phyloP scores from a whole-genome alignment of 2,329 filamentous ascomycete species.

The Pseudocercospora fuligena region DNA sequence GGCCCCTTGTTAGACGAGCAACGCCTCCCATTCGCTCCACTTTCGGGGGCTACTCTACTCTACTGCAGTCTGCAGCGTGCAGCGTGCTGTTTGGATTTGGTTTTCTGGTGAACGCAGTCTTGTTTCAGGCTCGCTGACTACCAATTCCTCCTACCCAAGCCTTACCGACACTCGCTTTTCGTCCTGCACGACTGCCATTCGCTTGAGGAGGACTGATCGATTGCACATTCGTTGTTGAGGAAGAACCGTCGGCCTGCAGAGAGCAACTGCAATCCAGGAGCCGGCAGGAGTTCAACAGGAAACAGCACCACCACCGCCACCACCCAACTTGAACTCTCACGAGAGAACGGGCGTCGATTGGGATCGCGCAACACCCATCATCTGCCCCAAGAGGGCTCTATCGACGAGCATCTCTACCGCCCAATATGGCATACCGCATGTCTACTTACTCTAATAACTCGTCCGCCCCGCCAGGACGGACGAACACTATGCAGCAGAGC shows the following conservation, averaged over 20 bases:
- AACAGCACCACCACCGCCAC: neutral
- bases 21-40: slow-evolving; percentile 2
- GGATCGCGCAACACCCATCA: slow-evolving; percentile 3
- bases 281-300: neutral
- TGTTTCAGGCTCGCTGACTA: slow-evolving; percentile 3
- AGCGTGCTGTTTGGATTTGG: neutral
- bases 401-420: slow-evolving; percentile 17
- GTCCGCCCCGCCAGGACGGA: slow-evolving; percentile 55
- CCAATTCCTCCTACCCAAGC: neutral
- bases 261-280: slow-evolving; percentile 1
- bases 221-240: slow-evolving; percentile 19
- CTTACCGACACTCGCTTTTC: slow-evolving; percentile 18
- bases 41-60: neutral
- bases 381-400: slow-evolving; percentile 9
- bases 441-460: slow-evolving; percentile 67
- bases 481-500: slow-evolving; percentile 56
- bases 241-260: neutral
- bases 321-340: slow-evolving; percentile 7
- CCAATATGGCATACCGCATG: slow-evolving; percentile 64
- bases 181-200: slow-evolving; percentile 17
- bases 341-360: slow-evolving; percentile 2
- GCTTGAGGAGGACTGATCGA: slow-evolving; percentile 16
- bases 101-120: neutral
- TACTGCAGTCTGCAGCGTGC: neutral
- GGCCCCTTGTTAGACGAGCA: neutral